phyloP scores from a whole-genome alignment of 257 asterid species.

The Asclepias syriaca region DNA sequence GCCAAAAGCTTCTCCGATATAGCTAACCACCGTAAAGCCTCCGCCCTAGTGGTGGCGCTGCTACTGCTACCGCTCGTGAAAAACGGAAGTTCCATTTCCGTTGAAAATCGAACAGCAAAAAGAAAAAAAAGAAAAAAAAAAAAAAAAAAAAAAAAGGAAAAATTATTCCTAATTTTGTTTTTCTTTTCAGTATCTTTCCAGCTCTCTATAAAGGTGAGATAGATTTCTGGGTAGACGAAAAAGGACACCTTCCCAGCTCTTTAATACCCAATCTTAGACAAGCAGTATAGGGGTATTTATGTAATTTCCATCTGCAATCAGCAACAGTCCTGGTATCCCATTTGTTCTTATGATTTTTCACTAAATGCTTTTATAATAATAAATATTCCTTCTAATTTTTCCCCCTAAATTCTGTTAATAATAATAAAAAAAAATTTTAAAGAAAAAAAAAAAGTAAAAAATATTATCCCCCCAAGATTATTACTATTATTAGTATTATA shows the following conservation, averaged over 20 bases:
- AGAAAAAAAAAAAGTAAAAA: too few species aligned
- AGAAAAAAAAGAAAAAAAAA: too few species aligned
- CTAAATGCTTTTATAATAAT: too few species aligned
- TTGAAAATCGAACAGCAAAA: too few species aligned
- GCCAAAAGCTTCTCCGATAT: conserved; percentile 82
- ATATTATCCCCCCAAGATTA: too few species aligned
- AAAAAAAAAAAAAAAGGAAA: background rate
- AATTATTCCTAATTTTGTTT: background rate
- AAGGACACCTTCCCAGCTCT: conserved; percentile 5
- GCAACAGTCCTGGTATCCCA: background rate
- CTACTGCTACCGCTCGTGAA: conserved; percentile 54
- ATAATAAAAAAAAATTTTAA: too few species aligned
- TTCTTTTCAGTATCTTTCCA: conserved; percentile 7
- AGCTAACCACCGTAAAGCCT: conserved; percentile 81
- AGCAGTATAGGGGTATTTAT: background rate
- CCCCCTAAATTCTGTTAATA: too few species aligned
- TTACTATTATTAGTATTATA: too few species aligned
- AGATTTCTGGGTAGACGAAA: conserved; percentile 10
- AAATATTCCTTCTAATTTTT: too few species aligned
- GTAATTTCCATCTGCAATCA: conserved; percentile 2
- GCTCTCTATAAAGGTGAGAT: background rate
- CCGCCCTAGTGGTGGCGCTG: conserved; percentile 53
- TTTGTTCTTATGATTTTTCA: too few species aligned
- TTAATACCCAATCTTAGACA: too few species aligned
- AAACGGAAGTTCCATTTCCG: conserved; percentile 73